A percentile compares a stretch with the other conserved stretches of the same genome.
These are phyloP conservation scores for Chamaenerion angustifolium DNA, from an alignment of 345 rosid genomes.

Conservation along the genomic window DNA sequence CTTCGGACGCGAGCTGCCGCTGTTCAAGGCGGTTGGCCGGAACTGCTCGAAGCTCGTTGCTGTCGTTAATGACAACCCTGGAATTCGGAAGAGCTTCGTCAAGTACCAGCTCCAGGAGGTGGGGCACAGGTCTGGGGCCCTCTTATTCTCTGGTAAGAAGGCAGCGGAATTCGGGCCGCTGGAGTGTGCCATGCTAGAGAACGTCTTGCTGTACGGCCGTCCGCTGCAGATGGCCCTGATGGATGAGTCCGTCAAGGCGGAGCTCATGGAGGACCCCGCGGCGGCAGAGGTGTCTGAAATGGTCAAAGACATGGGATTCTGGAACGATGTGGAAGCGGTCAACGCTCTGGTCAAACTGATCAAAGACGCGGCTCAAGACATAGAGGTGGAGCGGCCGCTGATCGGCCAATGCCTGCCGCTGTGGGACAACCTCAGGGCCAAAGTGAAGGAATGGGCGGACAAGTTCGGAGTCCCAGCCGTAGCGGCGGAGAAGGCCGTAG, in stretches of 20 bases:
- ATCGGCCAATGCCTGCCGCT: slow-evolving; percentile 86
- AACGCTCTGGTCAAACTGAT: slow-evolving; percentile 61
- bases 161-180: slow-evolving; percentile 28
- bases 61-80: slow-evolving; percentile 52
- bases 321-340: slow-evolving; percentile 82
- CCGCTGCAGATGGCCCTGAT: slow-evolving; percentile 55
- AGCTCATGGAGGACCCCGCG: slow-evolving; percentile 56
- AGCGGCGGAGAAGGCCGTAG: slow-evolving; percentile 60
- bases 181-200: slow-evolving; percentile 54
- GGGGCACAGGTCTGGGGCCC: slow-evolving; percentile 33
- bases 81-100: slow-evolving; percentile 45
- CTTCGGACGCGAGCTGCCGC: slow-evolving; percentile 59
- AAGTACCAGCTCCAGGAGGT: slow-evolving; percentile 79
- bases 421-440: slow-evolving; percentile 81
- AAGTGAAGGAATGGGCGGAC: slow-evolving; percentile 76
- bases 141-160: slow-evolving; percentile 31
- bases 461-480: slow-evolving; percentile 62
- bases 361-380: slow-evolving; percentile 69
- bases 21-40: slow-evolving; percentile 44
- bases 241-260: slow-evolving; percentile 65
- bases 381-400: slow-evolving; percentile 75
- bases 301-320: slow-evolving; percentile 66
- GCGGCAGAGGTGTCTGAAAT: slow-evolving; percentile 73
- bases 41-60: slow-evolving; percentile 60
- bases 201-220: slow-evolving; percentile 53